Percentiles rank a stretch among this genome's conserved stretches.
Evolutionary conservation across 768 basidiomycete genomes (phyloP).

Genomic region (Termitomyces sp.): DNA sequence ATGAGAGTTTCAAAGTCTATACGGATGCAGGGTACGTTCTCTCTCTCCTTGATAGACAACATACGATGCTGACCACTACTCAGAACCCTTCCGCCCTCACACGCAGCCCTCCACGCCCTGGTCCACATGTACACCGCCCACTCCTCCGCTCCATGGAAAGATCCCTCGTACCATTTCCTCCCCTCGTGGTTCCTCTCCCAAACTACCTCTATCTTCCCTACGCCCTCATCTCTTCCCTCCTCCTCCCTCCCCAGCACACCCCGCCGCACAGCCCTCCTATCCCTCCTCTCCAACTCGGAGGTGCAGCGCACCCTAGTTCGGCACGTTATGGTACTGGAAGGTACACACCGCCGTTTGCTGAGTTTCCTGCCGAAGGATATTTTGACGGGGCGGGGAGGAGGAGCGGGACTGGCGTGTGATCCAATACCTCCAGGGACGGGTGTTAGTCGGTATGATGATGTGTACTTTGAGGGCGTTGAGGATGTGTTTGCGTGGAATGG

Average conservation of each 20-base stretch:
- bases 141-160: slow-evolving; percentile 79
- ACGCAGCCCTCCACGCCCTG: slow-evolving; percentile 65
- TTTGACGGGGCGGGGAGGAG: slow-evolving; percentile 23
- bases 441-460: slow-evolving; percentile 56
- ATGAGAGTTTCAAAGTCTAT: slow-evolving; percentile 63
- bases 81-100: slow-evolving; percentile 33
- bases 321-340: slow-evolving; percentile 72
- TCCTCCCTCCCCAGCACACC: slow-evolving; percentile 28
- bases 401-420: slow-evolving; percentile 70
- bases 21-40: slow-evolving; percentile 51
- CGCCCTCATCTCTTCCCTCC: slow-evolving; percentile 33
- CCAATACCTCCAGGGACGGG: slow-evolving; percentile 72
- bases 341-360: slow-evolving; percentile 51
- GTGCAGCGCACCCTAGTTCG: slow-evolving; percentile 58
- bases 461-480: slow-evolving; percentile 69
- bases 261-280: slow-evolving; percentile 24
- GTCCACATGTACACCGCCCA: slow-evolving; percentile 86
- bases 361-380: slow-evolving; percentile 66
- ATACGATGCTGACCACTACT: not conserved
- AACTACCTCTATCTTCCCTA: slow-evolving; percentile 36
- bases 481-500: slow-evolving; percentile 34
- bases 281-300: slow-evolving; percentile 31
- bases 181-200: slow-evolving; percentile 68
- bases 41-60: not conserved
- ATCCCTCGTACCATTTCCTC: slow-evolving; percentile 47